Percentiles rank a stretch among this genome's conserved stretches.
phyloP scores from a whole-genome alignment of 2,329 filamentous ascomycete species.

The Trichoderma atroviride region DNA sequence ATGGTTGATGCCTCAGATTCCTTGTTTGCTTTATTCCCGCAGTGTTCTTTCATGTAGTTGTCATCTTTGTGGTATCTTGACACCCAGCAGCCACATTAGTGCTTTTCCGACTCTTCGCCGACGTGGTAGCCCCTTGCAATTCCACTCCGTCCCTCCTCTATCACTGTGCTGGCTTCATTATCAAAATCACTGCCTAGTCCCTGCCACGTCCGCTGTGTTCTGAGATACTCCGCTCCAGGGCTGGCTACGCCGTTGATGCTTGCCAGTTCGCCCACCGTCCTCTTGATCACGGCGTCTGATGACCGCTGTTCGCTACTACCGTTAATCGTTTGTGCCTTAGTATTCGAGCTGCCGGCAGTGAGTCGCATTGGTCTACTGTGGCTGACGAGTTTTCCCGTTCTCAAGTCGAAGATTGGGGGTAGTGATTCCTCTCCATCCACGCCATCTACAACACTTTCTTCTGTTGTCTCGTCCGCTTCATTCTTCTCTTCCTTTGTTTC shows the following conservation, averaged over 20 bases:
- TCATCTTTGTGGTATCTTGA: background rate
- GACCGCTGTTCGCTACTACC: conserved; percentile 26
- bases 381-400: conserved; percentile 81
- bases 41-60: background rate
- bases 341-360: conserved; percentile 36
- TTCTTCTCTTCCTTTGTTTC: conserved; percentile 27
- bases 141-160: conserved; percentile 86
- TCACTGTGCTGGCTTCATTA: conserved; percentile 62
- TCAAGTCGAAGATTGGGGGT: conserved; percentile 87
- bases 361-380: conserved; percentile 74
- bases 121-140: conserved; percentile 87
- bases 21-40: background rate
- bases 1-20: conserved; percentile 5
- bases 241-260: conserved; percentile 85
- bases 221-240: conserved; percentile 85
- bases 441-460: conserved; percentile 45
- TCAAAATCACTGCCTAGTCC: conserved; percentile 85
- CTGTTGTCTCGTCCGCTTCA: conserved; percentile 30
- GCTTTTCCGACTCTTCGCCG: conserved; percentile 55
- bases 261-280: conserved; percentile 67
- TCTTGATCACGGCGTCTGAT: conserved; percentile 56
- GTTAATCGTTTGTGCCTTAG: conserved; percentile 30
- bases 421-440: conserved; percentile 71
- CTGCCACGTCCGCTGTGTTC: conserved; percentile 84
- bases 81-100: conserved; percentile 29